Evolutionary conservation across 495 filamentous ascomycete genomes (phyloP), one percentile per base, ranked within the genome.

Genomic region (Pyrenula aspistea): DNA sequence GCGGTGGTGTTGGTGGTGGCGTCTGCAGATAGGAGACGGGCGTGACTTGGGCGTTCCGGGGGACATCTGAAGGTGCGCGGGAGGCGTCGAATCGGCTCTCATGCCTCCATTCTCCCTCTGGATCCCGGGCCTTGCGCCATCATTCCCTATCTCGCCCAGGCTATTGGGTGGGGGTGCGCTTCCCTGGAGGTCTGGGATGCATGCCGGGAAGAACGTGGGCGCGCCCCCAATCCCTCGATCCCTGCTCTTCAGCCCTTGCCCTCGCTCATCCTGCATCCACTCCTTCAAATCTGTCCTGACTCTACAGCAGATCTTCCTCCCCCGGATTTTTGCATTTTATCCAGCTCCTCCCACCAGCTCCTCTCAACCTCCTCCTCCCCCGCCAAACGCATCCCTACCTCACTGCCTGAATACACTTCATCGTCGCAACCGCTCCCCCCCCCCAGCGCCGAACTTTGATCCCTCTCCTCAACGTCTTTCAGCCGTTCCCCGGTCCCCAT

Each of bases 301-400:
- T 52, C 50, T 52, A 42, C 31, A 42, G 31, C 31, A 60, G 54
- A 60, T 56, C 58, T 62, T 53, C 56, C 60, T 61, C 61, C 61
- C 65, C 64, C 64, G 62, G 54, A 56, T 63, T 61, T 58, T 53
- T 49, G 49, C 56, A 60, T 53, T 59, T 49, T 66, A 62, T 55
- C 63, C 63, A n/a, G 56, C 62, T 62, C 54, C 56, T 54, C 64
- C 62, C 49, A 60, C 56, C 60, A 59, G 56, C 60, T 61, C 56
- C 70, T 60, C 63, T 61, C 59, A 56, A 53, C 58, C 57, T 51
- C 63, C 62, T 64, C 62, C 64, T 57, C 61, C 61, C 51, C 59
- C 59, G 54, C 65, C 56, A 57, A 59, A 56, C 62, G 51, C 49
- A 54, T 8, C 47, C 55, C 22, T 42, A n/a, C 21, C 25, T 47